phyloP scores from a whole-genome alignment of 2,329 filamentous ascomycete genomes.

The Diaporthe amygdali region DNA sequence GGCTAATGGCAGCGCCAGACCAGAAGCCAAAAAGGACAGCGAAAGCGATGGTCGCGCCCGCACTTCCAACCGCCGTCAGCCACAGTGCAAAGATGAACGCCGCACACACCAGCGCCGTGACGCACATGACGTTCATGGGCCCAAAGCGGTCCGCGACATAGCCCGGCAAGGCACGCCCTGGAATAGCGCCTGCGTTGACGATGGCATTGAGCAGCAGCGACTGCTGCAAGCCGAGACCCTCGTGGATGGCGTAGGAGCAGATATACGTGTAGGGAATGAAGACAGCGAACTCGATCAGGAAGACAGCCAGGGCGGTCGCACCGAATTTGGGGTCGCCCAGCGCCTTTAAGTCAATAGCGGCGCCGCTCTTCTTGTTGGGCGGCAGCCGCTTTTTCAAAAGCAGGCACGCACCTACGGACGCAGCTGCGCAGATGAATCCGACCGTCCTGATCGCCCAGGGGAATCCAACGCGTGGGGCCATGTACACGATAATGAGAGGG shows the following conservation, averaged over 20 bases:
- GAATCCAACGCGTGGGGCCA: conserved; percentile 57
- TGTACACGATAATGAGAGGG: conserved; percentile 56
- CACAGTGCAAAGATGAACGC: conserved; percentile 75
- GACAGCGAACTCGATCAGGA: conserved; percentile 75
- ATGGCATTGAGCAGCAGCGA: conserved; percentile 61
- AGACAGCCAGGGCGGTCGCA: conserved; percentile 69
- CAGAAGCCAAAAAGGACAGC: conserved; percentile 80
- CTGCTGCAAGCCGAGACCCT: conserved; percentile 77
- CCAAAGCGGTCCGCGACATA: conserved; percentile 82
- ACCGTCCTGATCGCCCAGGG: conserved; percentile 57
- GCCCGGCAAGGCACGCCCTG: conserved; percentile 81
- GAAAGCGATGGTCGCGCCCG: conserved; percentile 73
- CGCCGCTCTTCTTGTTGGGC: conserved; percentile 61
- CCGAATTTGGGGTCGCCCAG: conserved; percentile 66
- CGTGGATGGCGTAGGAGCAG: conserved; percentile 72
- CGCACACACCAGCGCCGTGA: conserved; percentile 65
- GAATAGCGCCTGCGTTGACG: conserved; percentile 79
- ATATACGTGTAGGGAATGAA: conserved; percentile 86
- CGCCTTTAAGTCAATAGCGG: conserved; percentile 69
- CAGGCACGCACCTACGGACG: conserved; percentile 50
- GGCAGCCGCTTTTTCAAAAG: conserved; percentile 66
- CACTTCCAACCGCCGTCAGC: conserved; percentile 68
- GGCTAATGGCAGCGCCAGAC: conserved; percentile 78
- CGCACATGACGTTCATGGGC: conserved; percentile 82
- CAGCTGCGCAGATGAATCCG: conserved; percentile 52